Conservation (phyloP, 352 stramenopile genomes). For the Phytopythium montanum region DNA sequence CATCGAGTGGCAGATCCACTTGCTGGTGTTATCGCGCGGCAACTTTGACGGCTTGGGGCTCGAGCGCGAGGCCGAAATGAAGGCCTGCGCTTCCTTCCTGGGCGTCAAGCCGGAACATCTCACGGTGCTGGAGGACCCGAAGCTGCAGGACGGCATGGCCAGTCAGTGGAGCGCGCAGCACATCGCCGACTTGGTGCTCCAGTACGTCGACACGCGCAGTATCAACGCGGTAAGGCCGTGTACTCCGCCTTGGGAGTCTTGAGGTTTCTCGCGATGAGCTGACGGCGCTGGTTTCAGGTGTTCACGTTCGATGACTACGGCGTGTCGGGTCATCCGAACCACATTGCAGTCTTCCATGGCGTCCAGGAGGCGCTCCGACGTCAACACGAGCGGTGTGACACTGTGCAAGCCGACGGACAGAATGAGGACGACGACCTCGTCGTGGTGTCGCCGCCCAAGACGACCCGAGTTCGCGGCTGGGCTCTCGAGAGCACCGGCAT, state of each 20-base stretch:
- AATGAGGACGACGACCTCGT: constrained; percentile 1
- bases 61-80: constrained; percentile 83
- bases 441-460: neutral
- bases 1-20: constrained; percentile 51
- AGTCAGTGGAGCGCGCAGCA: constrained; percentile 62
- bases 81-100: constrained; percentile 42
- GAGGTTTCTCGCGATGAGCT: neutral
- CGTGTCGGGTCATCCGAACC: constrained; percentile 93
- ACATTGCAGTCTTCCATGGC: constrained; percentile 74
- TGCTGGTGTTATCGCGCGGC: constrained; percentile 91
- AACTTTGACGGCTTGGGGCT: constrained; percentile 91
- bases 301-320: constrained; percentile 94
- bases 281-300: constrained; percentile 34
- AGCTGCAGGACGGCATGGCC: constrained; percentile 87
- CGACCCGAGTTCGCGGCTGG: constrained; percentile 42
- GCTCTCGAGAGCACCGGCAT: constrained; percentile 71
- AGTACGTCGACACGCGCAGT: constrained; percentile 44
- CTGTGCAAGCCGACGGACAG: neutral
- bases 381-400: constrained; percentile 35
- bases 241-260: neutral
- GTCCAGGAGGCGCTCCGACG: constrained; percentile 45
- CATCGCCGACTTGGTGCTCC: constrained; percentile 55
- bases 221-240: constrained; percentile 57
- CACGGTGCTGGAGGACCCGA: constrained; percentile 68
- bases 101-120: constrained; percentile 45